Base-by-base conservation (phyloP, 78 protist genomes). In the Pigoraptor vietnamica region DNA sequence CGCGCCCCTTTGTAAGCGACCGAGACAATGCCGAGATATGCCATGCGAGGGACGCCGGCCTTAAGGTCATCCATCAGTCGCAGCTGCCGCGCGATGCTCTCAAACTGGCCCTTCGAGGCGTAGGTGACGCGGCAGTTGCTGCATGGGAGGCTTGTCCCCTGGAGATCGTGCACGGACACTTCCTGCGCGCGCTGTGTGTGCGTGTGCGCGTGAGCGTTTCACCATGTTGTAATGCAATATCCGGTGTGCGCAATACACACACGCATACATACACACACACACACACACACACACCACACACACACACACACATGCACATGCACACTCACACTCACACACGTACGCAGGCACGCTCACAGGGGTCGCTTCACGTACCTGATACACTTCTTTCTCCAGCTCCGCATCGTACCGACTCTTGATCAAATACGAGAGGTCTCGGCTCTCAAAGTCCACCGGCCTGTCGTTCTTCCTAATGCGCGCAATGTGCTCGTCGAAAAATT, bases 31-130 rank as follows among this genome's bases (percentile, higher is more conserved):
- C 97, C 97, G 10, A 40, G 34, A 90, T 92, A 97, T 1, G 96
- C 97, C 32, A 95, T 87, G 38, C 98, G 94, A 21, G 94, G 95
- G 36, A 97, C 94, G n/a, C 92, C 94, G 1, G 95, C 97, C 90
- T 96, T 92, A 32, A n/a, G 37, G 56, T 96, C 98, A 6, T 32
- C 55, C 94, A 96, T 96, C 79, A 97, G n/a, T 14, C 95, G 94
- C 39, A 83, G 88, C 88, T 83, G 39, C 1, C 23, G 9, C 39
- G 35, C 35, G 1, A 34, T 32, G n/a, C 38, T 19, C 38, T 32
- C 88, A 32, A 83, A 35, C n/a, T 83, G 37, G 1, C 19, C 23
- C 37, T 83, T 35, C n/a, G 35, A 6, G 37, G 88, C 33, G 38
- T 83, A 83, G 23, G 35, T 34, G 23, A 83, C 38, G n/a, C 88